Conservation (phyloP, 1,139 yeast species). For the Yamadazyma taylorii region DNA sequence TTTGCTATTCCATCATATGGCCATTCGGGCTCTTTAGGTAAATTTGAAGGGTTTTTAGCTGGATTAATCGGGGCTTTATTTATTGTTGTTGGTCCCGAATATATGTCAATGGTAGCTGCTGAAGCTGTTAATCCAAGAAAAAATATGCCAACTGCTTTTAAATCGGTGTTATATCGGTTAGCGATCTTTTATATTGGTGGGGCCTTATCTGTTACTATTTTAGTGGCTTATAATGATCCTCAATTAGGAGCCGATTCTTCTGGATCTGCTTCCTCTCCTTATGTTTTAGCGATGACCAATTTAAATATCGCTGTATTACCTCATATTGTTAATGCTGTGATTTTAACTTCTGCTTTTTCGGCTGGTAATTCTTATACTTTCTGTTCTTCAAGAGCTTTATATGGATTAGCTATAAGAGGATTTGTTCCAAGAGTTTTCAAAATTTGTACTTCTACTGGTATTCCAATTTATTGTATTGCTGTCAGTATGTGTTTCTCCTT, state of each 20-base stretch:
- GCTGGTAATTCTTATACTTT: constrained; percentile 48
- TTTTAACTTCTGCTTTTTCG: constrained; percentile 45
- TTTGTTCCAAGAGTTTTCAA: constrained; percentile 39
- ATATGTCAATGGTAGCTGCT: constrained; percentile 80
- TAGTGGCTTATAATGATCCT: constrained; percentile 44
- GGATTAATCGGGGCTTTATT: constrained; percentile 63
- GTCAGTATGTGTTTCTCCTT: constrained; percentile 59
- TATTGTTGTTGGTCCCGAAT: constrained; percentile 84
- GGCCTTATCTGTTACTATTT: constrained; percentile 40
- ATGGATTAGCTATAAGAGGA: constrained; percentile 40
- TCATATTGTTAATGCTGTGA: constrained; percentile 42
- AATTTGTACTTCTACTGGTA: constrained; percentile 42
- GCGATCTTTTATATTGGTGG: constrained; percentile 64
- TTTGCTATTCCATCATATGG: constrained; percentile 49
- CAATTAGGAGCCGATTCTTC: constrained; percentile 22
- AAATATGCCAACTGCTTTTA: constrained; percentile 76
- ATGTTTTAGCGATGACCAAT: constrained; percentile 47
- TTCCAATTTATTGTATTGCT: constrained; percentile 57
- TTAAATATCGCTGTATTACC: constrained; percentile 39
- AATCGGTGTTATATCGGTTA: constrained; percentile 71
- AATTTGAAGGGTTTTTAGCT: constrained; percentile 69
- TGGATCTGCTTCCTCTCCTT: constrained; percentile 42
- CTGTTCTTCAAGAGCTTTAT: constrained; percentile 44
- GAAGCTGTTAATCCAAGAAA: constrained; percentile 77
- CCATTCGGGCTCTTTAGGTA: constrained; percentile 58